phyloP scores from a whole-genome alignment of 352 stramenopile genomes.

The Pythium plurisporium region DNA sequence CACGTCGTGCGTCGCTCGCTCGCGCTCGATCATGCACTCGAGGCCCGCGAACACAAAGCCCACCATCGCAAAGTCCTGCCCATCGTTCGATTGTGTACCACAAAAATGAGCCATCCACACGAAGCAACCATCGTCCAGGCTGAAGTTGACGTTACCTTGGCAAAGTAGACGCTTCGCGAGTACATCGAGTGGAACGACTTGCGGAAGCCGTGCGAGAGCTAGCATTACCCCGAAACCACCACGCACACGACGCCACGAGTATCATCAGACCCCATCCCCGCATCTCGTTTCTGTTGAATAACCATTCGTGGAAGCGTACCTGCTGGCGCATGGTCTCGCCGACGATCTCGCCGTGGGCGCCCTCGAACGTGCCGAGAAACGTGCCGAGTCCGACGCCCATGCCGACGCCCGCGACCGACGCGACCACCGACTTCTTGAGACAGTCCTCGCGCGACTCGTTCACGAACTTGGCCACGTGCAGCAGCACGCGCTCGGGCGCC shows the following conservation, averaged over 20 bases:
- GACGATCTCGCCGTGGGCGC: slow-evolving; percentile 78
- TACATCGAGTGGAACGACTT: slow-evolving; percentile 79
- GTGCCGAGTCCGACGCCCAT: slow-evolving; percentile 83
- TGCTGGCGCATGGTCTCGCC: slow-evolving; percentile 84
- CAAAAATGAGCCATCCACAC: no score
- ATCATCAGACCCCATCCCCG: neutral
- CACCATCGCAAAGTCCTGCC: slow-evolving; percentile 81
- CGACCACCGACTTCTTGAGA: slow-evolving; percentile 81
- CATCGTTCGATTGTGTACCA: no score
- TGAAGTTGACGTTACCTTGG: no score
- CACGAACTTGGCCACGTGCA: slow-evolving; percentile 65
- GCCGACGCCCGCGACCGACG: slow-evolving; percentile 53
- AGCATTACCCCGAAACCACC: no score
- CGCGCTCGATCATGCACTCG: slow-evolving; percentile 81
- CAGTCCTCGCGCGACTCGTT: slow-evolving; percentile 78
- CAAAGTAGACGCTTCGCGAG: slow-evolving; percentile 82
- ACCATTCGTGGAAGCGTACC: slow-evolving; percentile 34
- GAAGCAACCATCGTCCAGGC: no score
- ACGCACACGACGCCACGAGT: neutral
- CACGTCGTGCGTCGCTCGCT: slow-evolving; percentile 73
- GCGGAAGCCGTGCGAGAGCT: slow-evolving; percentile 84
- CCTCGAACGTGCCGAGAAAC: slow-evolving; percentile 86
- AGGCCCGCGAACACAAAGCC: slow-evolving; percentile 76
- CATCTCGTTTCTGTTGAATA: no score
- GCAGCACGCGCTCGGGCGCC: slow-evolving; percentile 33